Conservation (phyloP, 805 yeast species). For the Candida loeiensis region DNA sequence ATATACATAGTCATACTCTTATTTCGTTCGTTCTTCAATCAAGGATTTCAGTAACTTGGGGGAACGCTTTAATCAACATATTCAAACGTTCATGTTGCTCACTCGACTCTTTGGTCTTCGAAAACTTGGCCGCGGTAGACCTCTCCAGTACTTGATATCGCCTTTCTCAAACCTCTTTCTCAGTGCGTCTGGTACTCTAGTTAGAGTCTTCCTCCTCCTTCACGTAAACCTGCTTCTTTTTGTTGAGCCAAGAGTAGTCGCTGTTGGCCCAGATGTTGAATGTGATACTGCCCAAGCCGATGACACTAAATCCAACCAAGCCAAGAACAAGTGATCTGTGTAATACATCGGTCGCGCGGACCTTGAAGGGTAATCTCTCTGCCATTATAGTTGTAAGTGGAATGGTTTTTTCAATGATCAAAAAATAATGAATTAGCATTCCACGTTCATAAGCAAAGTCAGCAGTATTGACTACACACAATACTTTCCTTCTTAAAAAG, state of each 20-base stretch:
- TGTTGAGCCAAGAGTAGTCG: slow-evolving; percentile 41
- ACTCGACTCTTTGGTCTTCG: too few species aligned
- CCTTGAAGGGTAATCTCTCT: slow-evolving; percentile 37
- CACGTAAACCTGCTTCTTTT: slow-evolving; percentile 36
- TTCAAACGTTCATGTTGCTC: too few species aligned
- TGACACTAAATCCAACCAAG: slow-evolving; percentile 38
- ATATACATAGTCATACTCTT: background rate
- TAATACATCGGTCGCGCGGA: slow-evolving; percentile 41
- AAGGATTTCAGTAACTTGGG: background rate
- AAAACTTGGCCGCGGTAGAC: too few species aligned
- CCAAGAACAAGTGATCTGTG: slow-evolving; percentile 43
- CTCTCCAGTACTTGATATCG: too few species aligned
- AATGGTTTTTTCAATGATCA: slow-evolving; percentile 1
- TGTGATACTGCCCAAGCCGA: slow-evolving; percentile 37
- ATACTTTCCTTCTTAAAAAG: too few species aligned
- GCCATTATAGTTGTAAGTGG: slow-evolving; percentile 8
- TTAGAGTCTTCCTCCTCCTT: slow-evolving; percentile 17
- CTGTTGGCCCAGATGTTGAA: slow-evolving; percentile 43
- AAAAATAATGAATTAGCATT: slow-evolving; percentile 1
- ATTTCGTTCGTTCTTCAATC: too few species aligned
- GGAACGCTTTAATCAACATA: too few species aligned
- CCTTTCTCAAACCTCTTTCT: background rate
- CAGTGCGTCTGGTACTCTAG: too few species aligned
- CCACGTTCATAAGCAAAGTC: too few species aligned
- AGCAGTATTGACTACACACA: too few species aligned